Conservation (phyloP, 2,329 filamentous ascomycete genomes). For the Cladosporium sp. region DNA sequence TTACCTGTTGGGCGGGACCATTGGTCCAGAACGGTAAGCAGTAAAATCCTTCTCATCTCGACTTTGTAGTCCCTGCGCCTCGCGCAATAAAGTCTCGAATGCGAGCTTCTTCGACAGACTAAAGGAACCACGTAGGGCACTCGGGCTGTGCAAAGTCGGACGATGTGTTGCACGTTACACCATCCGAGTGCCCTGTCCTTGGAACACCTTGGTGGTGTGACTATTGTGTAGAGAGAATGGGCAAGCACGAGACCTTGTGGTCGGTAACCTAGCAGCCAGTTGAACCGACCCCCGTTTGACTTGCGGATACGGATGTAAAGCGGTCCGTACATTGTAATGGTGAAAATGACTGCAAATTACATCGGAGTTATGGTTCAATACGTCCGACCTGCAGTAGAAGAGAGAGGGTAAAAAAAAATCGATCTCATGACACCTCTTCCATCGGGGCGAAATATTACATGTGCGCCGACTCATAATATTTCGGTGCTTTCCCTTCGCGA, state of each 20-base stretch:
- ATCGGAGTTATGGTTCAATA: background rate
- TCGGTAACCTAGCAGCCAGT: background rate
- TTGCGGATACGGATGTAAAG: conserved; percentile 1
- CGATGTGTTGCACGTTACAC: background rate
- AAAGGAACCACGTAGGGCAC: background rate
- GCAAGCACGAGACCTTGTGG: background rate
- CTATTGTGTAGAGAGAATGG: background rate
- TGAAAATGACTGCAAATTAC: background rate
- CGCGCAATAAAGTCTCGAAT: background rate
- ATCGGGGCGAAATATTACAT: background rate
- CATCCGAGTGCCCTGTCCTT: conserved; percentile 2
- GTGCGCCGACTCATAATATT: background rate
- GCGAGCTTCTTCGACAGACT: conserved; percentile 1
- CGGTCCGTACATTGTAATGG: background rate
- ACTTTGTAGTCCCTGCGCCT: conserved; percentile 5
- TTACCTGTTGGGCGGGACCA: conserved; percentile 1
- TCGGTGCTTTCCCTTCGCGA: background rate
- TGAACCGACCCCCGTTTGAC: background rate
- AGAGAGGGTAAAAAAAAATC: background rate
- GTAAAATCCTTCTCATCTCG: conserved; percentile 6
- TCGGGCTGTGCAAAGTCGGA: background rate
- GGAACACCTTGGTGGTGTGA: conserved; percentile 10
- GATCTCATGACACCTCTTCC: background rate
- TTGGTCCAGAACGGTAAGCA: conserved; percentile 5
- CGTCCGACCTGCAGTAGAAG: background rate